Evolutionary conservation across 139 green algal species (phyloP).

Genomic region (Auxenochlorella pyrenoidosa): DNA sequence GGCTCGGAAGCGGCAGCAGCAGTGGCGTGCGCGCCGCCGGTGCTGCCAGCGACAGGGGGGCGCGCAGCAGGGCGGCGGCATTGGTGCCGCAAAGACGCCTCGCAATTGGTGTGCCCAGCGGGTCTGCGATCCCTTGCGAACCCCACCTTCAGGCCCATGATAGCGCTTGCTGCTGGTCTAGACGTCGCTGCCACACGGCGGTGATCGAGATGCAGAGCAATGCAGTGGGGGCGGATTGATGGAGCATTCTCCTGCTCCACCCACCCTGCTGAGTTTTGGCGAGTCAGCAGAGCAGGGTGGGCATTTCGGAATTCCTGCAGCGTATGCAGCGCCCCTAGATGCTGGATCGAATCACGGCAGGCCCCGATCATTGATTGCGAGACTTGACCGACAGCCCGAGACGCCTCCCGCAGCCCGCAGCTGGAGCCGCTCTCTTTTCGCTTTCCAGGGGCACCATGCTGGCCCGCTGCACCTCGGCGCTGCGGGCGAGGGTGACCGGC

Average conservation of each 20-base stretch:
- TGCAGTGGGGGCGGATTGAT: background rate
- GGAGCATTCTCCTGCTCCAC: background rate
- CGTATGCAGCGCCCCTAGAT: background rate
- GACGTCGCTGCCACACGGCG: background rate
- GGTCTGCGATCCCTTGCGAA: no score
- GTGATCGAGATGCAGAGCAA: background rate
- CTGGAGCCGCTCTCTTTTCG: background rate
- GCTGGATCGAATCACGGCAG: background rate
- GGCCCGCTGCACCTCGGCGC: background rate
- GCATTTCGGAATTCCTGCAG: background rate
- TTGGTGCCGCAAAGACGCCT: no score
- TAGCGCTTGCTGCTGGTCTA: background rate
- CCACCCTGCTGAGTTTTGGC: background rate
- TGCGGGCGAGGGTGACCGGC: background rate
- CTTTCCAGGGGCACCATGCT: background rate
- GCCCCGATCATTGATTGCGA: background rate
- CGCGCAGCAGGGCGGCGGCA: no score
- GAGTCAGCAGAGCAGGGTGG: background rate
- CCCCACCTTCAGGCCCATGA: constrained; percentile 48
- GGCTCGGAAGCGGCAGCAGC: no score
- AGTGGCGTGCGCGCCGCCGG: no score
- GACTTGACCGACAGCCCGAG: background rate
- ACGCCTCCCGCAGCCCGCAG: background rate
- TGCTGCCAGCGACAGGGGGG: no score
- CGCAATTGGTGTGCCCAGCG: no score